A percentile compares a stretch with the other conserved stretches of the same genome.
Conservation (phyloP, 169 alveolate species). For the Plasmodium vinckei region DNA sequence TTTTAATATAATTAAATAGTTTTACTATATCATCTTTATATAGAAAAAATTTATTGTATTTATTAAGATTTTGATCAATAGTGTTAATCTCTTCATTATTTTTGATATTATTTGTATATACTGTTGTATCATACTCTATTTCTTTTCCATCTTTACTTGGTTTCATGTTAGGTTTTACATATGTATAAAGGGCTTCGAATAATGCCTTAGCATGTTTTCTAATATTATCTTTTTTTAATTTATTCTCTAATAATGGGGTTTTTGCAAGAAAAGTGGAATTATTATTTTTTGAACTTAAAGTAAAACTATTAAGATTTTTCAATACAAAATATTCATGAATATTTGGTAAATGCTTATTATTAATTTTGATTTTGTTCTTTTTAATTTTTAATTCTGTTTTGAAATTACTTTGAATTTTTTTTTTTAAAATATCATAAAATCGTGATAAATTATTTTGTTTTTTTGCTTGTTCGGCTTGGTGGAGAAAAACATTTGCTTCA, state of each 20-base stretch:
- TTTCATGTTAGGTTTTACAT: constrained; percentile 18
- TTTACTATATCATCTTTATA: constrained; percentile 48
- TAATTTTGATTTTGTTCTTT: constrained; percentile 35
- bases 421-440: constrained; percentile 40
- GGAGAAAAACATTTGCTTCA: constrained; percentile 11
- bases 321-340: constrained; percentile 72
- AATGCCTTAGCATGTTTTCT: constrained; percentile 5
- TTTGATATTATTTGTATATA: constrained; percentile 17
- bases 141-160: background rate
- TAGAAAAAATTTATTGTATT: constrained; percentile 54
- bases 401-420: constrained; percentile 7
- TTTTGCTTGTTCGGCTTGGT: constrained; percentile 17
- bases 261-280: constrained; percentile 21
- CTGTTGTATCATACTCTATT: background rate
- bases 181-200: constrained; percentile 43
- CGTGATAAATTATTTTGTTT: constrained; percentile 8
- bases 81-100: constrained; percentile 4
- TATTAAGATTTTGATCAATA: constrained; percentile 35
- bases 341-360: constrained; percentile 55
- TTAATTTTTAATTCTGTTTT: constrained; percentile 7
- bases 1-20: constrained; percentile 51
- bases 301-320: constrained; percentile 34
- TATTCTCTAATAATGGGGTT: constrained; percentile 36
- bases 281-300: constrained; percentile 41
- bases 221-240: constrained; percentile 27